Conservation (phyloP, 23 red algal species). For the Gracilaria vermiculophylla region DNA sequence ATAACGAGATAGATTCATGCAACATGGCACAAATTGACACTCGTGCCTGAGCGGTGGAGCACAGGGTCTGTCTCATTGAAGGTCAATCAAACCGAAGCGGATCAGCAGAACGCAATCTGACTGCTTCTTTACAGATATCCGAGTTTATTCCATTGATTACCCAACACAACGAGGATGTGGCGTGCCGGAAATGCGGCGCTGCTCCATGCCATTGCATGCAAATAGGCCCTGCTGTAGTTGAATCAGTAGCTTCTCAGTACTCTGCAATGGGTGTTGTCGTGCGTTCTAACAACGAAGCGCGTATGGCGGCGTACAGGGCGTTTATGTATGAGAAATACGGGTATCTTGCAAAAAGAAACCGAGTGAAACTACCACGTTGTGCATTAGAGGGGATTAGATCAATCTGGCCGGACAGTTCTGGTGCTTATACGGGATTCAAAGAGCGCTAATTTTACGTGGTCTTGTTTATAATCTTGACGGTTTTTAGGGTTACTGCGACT, state of each 20-base stretch:
- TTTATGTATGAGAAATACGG: background rate
- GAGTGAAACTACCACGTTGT: background rate
- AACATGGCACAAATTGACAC: no score
- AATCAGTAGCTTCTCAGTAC: background rate
- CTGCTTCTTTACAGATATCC: no score
- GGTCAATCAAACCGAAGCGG: background rate
- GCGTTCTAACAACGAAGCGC: background rate
- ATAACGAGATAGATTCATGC: no score
- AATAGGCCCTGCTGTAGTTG: background rate
- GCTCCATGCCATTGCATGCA: background rate
- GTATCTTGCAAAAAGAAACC: background rate
- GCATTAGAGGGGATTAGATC: background rate
- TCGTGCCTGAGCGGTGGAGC: no score
- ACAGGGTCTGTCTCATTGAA: no score
- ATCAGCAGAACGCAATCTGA: no score
- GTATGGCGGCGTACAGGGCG: background rate
- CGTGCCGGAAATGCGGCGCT: background rate
- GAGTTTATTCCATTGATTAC: no score
- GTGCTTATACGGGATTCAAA: background rate
- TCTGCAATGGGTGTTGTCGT: background rate
- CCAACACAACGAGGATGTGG: no score
- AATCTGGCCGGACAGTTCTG: no score
- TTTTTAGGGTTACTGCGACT: background rate
- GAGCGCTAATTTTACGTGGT: background rate
- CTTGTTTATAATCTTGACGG: background rate